These are phyloP conservation scores for Taxillus chinensis DNA, from an alignment of 164 flowering plant species.

Conservation along the genomic window DNA sequence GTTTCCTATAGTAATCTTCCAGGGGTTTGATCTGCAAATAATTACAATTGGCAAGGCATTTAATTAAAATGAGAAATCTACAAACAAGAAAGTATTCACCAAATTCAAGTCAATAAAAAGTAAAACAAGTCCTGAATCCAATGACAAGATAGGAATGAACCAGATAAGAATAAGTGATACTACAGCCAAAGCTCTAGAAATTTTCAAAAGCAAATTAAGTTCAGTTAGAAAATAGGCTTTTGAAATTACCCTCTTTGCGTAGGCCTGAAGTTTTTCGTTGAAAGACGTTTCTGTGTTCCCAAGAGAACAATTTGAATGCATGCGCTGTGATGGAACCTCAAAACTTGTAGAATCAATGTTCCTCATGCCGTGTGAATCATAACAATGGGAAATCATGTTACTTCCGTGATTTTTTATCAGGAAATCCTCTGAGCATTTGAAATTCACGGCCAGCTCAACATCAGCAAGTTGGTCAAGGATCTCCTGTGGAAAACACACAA, in stretches of 20 bases:
- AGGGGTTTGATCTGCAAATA: conserved; percentile 49
- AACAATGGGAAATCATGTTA: conserved; percentile 23
- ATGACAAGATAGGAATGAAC: no score
- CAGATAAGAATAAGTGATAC: no score
- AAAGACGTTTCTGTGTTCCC: conserved; percentile 6
- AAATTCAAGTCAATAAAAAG: no score
- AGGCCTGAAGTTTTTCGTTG: conserved; percentile 20
- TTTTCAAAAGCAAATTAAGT: no score
- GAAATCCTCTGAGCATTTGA: conserved; percentile 37
- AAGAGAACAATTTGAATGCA: conserved; percentile 8
- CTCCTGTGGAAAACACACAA: conserved; percentile 24
- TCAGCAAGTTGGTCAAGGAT: conserved; percentile 53
- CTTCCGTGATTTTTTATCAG: conserved; percentile 21
- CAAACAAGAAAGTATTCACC: no score
- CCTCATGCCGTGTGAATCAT: conserved; percentile 13
- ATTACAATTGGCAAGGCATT: no score
- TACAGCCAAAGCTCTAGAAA: no score
- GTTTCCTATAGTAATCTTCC: conserved; percentile 83
- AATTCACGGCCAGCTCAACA: conserved; percentile 52
- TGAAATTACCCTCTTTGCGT: conserved; percentile 38
- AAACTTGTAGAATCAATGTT: conserved; percentile 10
- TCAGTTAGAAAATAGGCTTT: neutral
- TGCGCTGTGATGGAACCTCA: conserved; percentile 8
- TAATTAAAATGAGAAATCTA: no score
- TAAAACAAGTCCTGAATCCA: no score